Percentiles rank a stretch among this genome's conserved stretches.
phyloP scores from a whole-genome alignment of 805 yeast genomes.

The Candida yuanshanica region DNA sequence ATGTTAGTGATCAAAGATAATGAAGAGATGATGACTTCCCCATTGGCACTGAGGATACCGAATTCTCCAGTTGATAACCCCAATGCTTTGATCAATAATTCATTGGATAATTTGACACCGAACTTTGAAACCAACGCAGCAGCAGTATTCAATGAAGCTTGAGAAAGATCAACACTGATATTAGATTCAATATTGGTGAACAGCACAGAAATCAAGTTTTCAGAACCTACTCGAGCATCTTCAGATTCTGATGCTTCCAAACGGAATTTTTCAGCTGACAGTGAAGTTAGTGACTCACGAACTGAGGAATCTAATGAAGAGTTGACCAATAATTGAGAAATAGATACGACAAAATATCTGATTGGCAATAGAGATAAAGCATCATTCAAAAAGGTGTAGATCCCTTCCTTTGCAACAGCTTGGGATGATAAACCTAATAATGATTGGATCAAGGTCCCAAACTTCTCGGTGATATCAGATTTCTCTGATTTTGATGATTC shows the following conservation, averaged over 20 bases:
- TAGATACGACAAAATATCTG: slow-evolving; percentile 60
- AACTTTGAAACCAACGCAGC: slow-evolving; percentile 60
- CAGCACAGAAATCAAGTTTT: slow-evolving; percentile 44
- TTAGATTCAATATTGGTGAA: slow-evolving; percentile 30
- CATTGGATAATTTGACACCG: slow-evolving; percentile 43
- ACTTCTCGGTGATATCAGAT: slow-evolving; percentile 9
- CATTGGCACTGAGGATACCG: slow-evolving; percentile 49
- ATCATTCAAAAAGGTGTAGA: slow-evolving; percentile 51
- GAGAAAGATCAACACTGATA: slow-evolving; percentile 44
- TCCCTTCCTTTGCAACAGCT: background rate
- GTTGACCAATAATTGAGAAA: slow-evolving; percentile 35
- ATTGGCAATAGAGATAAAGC: slow-evolving; percentile 71
- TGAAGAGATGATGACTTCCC: slow-evolving; percentile 69
- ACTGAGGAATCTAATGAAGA: slow-evolving; percentile 37
- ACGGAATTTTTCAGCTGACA: slow-evolving; percentile 65
- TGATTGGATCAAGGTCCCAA: slow-evolving; percentile 18
- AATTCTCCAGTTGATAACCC: slow-evolving; percentile 41
- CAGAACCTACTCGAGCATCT: slow-evolving; percentile 45
- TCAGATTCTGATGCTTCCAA: slow-evolving; percentile 52
- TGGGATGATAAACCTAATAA: slow-evolving; percentile 23
- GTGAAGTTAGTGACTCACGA: slow-evolving; percentile 54
- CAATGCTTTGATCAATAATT: slow-evolving; percentile 44
- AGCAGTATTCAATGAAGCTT: slow-evolving; percentile 64
- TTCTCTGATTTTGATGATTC: slow-evolving; percentile 12
- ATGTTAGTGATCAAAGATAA: slow-evolving; percentile 66